Percentiles rank a stretch among this genome's conserved stretches.
Conservation (phyloP, 2,329 filamentous ascomycete genomes). For the Nemania sp. region DNA sequence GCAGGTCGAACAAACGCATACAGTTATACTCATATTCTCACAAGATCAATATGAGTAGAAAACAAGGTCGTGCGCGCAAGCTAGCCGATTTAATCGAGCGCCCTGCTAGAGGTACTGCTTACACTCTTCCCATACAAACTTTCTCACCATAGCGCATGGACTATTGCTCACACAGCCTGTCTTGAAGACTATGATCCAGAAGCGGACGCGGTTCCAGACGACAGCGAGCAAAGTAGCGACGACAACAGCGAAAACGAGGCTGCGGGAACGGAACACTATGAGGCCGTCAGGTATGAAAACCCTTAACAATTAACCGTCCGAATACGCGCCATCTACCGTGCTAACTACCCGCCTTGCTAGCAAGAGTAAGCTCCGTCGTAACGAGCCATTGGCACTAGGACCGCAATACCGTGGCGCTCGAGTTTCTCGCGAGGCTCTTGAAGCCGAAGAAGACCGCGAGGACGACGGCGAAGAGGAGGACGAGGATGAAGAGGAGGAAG, state of each 20-base stretch:
- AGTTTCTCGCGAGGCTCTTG: constrained; percentile 73
- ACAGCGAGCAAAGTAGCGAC: constrained; percentile 66
- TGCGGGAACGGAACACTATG: constrained; percentile 87
- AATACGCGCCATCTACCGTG: background rate
- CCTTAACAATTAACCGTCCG: constrained; percentile 28
- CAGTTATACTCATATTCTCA: constrained; percentile 19
- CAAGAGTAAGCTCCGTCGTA: constrained; percentile 85
- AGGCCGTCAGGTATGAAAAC: constrained; percentile 53
- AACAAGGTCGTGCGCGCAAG: constrained; percentile 67
- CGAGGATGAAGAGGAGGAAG: constrained; percentile 60
- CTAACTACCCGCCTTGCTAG: constrained; percentile 54
- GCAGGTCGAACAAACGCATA: background rate
- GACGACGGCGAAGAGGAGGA: constrained; percentile 54
- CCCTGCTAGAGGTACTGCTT: constrained; percentile 67
- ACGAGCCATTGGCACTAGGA: constrained; percentile 75
- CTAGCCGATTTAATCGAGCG: constrained; percentile 73
- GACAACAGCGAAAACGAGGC: constrained; percentile 65
- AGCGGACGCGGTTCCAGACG: constrained; percentile 65
- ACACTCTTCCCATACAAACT: background rate
- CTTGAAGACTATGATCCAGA: constrained; percentile 83
- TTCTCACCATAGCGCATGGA: too few species aligned
- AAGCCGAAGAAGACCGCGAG: constrained; percentile 55
- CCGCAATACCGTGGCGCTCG: constrained; percentile 83
- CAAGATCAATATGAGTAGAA: constrained; percentile 62
- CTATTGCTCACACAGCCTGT: constrained; percentile 34